These are phyloP conservation scores for Nemania diffusa DNA, from an alignment of 2,329 filamentous ascomycete species.

Conservation along the genomic window DNA sequence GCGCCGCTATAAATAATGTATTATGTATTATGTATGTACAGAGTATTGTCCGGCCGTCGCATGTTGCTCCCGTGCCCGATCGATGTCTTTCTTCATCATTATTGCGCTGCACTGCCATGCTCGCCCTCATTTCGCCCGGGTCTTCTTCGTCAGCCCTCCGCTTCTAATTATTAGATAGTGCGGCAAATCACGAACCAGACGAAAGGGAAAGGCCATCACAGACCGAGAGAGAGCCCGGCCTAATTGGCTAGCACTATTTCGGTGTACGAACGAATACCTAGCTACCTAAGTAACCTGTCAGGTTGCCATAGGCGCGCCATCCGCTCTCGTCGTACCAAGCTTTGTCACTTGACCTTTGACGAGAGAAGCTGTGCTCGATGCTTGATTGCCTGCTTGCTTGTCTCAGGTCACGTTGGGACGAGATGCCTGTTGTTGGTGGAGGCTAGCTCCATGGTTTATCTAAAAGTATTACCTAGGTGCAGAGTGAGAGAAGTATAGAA, in stretches of 20 bases:
- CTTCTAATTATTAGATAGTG: slow-evolving; percentile 13
- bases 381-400: background rate
- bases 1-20: slow-evolving; percentile 17
- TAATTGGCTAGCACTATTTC: slow-evolving; percentile 25
- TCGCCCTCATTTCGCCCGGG: slow-evolving; percentile 24
- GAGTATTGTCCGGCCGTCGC: slow-evolving; percentile 15
- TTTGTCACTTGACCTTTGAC: slow-evolving; percentile 33
- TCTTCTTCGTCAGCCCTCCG: slow-evolving; percentile 24
- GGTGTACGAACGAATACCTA: slow-evolving; percentile 27
- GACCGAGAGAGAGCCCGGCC: background rate
- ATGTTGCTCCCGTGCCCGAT: slow-evolving; percentile 17
- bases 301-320: slow-evolving; percentile 22
- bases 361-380: slow-evolving; percentile 1
- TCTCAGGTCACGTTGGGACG: slow-evolving; percentile 15
- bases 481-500: background rate
- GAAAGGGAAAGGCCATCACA: background rate
- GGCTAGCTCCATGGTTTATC: background rate
- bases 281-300: slow-evolving; percentile 12
- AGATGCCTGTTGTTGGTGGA: slow-evolving; percentile 5
- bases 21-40: too few relatives aligned
- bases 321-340: slow-evolving; percentile 17
- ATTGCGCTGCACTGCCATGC: slow-evolving; percentile 22
- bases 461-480: background rate
- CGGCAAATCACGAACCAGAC: slow-evolving; percentile 6
- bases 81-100: background rate